Evolutionary conservation across 2,329 filamentous ascomycete species (phyloP), one percentile per base, ranked within the genome.

Genomic region (Ophiostoma pallidulum): DNA sequence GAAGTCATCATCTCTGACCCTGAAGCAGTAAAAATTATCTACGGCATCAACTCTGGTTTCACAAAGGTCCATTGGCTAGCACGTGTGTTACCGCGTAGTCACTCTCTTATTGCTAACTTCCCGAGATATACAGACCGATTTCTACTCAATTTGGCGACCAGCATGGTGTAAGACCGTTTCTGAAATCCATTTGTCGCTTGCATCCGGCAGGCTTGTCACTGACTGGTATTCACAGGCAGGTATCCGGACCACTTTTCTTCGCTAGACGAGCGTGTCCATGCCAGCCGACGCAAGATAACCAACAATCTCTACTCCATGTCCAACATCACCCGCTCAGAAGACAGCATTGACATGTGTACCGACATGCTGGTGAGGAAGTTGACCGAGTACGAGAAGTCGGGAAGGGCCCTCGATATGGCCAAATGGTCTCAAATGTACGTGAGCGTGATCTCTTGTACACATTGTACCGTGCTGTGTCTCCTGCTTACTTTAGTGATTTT

Each of bases 301-400:
- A 41, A 41, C 39, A 32, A 20, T 10, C 39, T 41, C 14, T 41
- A 41, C 39, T 20, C n/a, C 24, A 41, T 41, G 39, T 41, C 39
- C 6, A 41, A 8, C 28, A 41, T 41, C 28, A 24, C 39, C 4
- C 39, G 39, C 8, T 16, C 26, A 2, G 39, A 41, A 8, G 39
- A 31, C 1, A 32, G 39, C 28, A 41, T 41, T 12, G 39, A 41
- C 18, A 10, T 32, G 8, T 41, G 39, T 28, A 41, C 39, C 16
- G 26, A 16, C 8, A 24, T 31, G 4, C 18, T 41, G 7, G 9
- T 41, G n/a, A 9, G 32, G 10, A 31, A 41, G 28, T 8, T 41
- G 28, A 8, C n/a, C 8, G n/a, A 3, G 14, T 20, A 18, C 8
- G 26, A 26, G 14, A 10, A n/a, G 39, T 19, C 39, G 3, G 39